phyloP scores from a whole-genome alignment of 2,329 filamentous ascomycete species.

The Pseudogymnoascus sp. region DNA sequence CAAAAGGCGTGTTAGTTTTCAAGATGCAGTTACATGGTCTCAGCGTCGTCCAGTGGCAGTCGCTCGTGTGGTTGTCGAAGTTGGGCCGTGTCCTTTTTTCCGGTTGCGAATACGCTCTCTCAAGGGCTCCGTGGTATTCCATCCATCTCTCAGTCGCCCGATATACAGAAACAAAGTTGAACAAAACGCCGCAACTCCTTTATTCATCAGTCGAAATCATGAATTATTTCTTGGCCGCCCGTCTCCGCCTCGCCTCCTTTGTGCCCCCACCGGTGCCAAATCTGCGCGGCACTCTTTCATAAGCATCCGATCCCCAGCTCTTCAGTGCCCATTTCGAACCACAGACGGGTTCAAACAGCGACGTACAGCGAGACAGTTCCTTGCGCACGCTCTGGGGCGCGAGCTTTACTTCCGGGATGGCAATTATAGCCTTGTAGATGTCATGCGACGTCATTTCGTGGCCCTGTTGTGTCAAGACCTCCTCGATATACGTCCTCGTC shows the following conservation, averaged over 20 bases:
- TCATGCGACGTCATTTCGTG: neutral
- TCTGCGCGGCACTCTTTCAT: neutral
- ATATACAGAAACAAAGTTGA: neutral
- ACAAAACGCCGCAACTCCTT: neutral
- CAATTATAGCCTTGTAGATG: neutral
- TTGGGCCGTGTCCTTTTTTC: neutral
- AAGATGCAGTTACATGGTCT: neutral
- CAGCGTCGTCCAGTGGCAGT: neutral
- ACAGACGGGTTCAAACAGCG: neutral
- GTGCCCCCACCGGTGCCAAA: neutral
- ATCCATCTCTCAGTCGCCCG: neutral
- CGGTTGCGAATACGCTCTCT: neutral
- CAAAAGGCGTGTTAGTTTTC: neutral
- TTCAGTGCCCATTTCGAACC: neutral
- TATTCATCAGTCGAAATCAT: neutral
- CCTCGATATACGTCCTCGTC: neutral
- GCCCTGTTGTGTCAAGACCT: neutral
- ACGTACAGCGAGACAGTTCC: neutral
- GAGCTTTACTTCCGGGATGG: neutral
- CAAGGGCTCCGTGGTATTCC: neutral
- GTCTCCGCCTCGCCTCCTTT: neutral
- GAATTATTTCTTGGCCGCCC: neutral
- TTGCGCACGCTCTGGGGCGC: neutral
- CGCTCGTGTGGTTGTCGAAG: neutral
- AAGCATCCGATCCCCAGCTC: neutral